Evolutionary conservation across 2,329 filamentous ascomycete species (phyloP).

Genomic region (Colletotrichum cereale): DNA sequence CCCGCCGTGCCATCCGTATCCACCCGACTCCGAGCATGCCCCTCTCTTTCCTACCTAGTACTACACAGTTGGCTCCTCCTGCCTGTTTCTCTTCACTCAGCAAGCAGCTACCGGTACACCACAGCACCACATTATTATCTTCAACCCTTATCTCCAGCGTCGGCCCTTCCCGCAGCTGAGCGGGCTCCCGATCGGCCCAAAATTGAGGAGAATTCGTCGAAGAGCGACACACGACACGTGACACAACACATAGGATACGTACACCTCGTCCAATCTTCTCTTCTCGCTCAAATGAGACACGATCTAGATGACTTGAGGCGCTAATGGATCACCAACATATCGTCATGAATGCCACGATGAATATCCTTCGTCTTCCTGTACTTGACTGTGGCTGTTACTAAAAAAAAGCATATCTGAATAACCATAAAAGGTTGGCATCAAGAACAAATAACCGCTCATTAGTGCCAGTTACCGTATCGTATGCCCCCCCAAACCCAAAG

Average conservation of each 20-base stretch:
- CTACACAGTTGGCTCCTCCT: too few relatives aligned
- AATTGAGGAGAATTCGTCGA: background rate
- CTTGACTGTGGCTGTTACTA: slow-evolving; percentile 36
- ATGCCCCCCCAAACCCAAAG: slow-evolving; percentile 48
- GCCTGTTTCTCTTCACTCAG: background rate
- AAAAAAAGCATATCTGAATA: too few relatives aligned
- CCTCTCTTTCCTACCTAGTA: background rate
- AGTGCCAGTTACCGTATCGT: slow-evolving; percentile 53
- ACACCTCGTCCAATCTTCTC: background rate
- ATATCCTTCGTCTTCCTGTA: slow-evolving; percentile 52
- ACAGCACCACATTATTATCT: background rate
- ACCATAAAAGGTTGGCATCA: slow-evolving; percentile 45
- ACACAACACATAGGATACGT: background rate
- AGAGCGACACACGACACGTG: background rate
- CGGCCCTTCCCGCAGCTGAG: background rate
- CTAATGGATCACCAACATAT: background rate
- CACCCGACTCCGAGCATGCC: slow-evolving; percentile 3
- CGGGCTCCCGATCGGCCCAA: slow-evolving; percentile 11
- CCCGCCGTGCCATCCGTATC: slow-evolving; percentile 2
- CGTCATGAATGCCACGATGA: background rate
- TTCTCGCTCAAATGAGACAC: background rate
- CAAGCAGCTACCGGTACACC: background rate
- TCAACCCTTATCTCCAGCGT: background rate
- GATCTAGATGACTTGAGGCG: background rate
- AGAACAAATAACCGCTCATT: slow-evolving; percentile 51